Conservation (phyloP, 768 basidiomycete species). For the Russula abietina region DNA sequence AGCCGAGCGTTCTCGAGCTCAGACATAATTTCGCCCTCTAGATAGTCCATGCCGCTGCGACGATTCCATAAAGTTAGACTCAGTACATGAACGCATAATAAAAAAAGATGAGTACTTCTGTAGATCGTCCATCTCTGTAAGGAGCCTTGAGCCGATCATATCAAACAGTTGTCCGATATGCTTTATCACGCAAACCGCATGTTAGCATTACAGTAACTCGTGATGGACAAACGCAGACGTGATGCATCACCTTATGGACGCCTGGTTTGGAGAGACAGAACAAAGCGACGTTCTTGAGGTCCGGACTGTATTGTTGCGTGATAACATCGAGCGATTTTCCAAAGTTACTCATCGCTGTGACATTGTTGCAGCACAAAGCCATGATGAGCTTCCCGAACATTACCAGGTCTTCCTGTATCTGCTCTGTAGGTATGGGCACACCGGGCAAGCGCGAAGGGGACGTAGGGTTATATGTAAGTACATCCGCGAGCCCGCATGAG, state of each 20-base stretch:
- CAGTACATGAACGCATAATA: conserved; percentile 2
- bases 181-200: conserved; percentile 33
- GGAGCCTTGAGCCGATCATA: conserved; percentile 62
- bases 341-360: conserved; percentile 53
- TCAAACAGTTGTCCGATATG: conserved; percentile 75
- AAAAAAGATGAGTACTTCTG: conserved; percentile 45
- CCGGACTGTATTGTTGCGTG: conserved; percentile 64
- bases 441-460: conserved; percentile 6
- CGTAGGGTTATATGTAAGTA: conserved; percentile 64
- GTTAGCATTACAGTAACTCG: neutral
- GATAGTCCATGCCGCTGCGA: conserved; percentile 64
- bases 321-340: conserved; percentile 72
- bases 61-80: neutral
- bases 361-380: conserved; percentile 66
- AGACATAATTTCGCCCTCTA: conserved; percentile 77
- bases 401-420: conserved; percentile 79
- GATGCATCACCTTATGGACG: conserved; percentile 50
- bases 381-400: conserved; percentile 84
- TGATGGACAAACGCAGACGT: conserved; percentile 6
- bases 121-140: conserved; percentile 81
- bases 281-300: conserved; percentile 74
- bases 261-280: conserved; percentile 71
- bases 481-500: conserved; percentile 83
- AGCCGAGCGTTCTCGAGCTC: conserved; percentile 94
- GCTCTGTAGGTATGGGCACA: conserved; percentile 33